Conservation (phyloP, 2,329 filamentous ascomycete genomes). For the Claviceps arundinis region DNA sequence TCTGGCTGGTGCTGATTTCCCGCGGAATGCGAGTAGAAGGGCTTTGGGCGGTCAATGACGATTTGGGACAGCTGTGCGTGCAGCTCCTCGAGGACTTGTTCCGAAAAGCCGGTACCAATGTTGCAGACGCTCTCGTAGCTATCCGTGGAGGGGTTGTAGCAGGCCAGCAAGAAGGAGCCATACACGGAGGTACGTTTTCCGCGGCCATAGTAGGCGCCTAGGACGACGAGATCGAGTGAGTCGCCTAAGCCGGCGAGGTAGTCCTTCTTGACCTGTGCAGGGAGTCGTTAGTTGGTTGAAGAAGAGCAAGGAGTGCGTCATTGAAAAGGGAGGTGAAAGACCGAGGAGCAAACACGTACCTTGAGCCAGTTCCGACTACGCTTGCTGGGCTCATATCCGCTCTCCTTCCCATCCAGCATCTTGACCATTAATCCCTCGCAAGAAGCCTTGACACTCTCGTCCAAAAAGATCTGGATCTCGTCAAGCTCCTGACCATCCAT, state of each 20-base stretch:
- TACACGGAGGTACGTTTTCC: slow-evolving; percentile 95
- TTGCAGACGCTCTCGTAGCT: slow-evolving; percentile 95
- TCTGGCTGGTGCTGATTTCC: slow-evolving; percentile 90
- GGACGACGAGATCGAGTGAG: slow-evolving; percentile 87
- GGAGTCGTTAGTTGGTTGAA: not conserved
- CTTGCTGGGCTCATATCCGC: slow-evolving; percentile 90
- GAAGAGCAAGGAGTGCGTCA: not conserved
- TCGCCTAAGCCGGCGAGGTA: slow-evolving; percentile 90
- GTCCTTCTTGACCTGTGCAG: slow-evolving; percentile 81
- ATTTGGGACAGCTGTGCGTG: slow-evolving; percentile 62
- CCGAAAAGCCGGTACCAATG: slow-evolving; percentile 93
- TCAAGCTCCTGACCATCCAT: slow-evolving; percentile 84
- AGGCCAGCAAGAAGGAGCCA: slow-evolving; percentile 88
- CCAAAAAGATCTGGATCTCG: slow-evolving; percentile 82
- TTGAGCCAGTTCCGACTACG: slow-evolving; percentile 98
- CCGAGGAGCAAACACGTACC: slow-evolving; percentile 28
- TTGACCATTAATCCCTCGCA: slow-evolving; percentile 99
- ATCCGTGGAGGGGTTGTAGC: slow-evolving; percentile 71
- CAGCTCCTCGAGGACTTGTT: slow-evolving; percentile 82
- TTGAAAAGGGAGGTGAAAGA: not conserved
- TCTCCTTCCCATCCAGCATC: slow-evolving; percentile 90
- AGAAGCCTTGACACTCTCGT: slow-evolving; percentile 88
- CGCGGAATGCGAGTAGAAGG: slow-evolving; percentile 78
- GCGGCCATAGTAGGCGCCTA: slow-evolving; percentile 87
- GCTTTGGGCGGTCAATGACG: slow-evolving; percentile 81